Percentiles rank a stretch among this genome's conserved stretches.
These are phyloP conservation scores for Elongisporangium anandrum DNA, from an alignment of 352 stramenopile species.

Conservation along the genomic window DNA sequence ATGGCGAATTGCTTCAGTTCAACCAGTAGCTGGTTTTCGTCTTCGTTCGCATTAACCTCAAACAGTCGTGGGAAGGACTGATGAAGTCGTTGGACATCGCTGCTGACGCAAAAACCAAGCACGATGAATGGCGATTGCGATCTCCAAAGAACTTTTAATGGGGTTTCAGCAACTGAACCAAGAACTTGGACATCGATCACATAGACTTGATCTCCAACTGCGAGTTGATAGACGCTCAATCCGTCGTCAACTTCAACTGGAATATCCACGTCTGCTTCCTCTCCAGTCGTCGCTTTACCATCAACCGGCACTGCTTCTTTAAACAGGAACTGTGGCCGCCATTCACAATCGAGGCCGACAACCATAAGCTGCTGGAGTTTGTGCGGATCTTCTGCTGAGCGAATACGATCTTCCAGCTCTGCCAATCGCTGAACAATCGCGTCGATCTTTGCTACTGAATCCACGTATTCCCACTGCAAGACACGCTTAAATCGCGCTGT, in stretches of 20 bases:
- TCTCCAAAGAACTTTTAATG: slow-evolving; percentile 37
- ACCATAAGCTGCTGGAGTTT: slow-evolving; percentile 15
- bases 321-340: slow-evolving; percentile 42
- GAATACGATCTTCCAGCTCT: slow-evolving; percentile 3
- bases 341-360: slow-evolving; percentile 64
- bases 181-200: slow-evolving; percentile 61
- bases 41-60: neutral
- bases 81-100: slow-evolving; percentile 43
- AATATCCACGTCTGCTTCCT: neutral
- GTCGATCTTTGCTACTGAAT: slow-evolving; percentile 16
- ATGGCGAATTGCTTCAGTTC: slow-evolving; percentile 53
- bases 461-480: slow-evolving; percentile 31
- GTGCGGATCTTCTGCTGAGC: slow-evolving; percentile 4
- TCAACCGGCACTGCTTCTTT: slow-evolving; percentile 7
- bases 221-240: slow-evolving; percentile 53
- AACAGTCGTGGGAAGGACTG: slow-evolving; percentile 42
- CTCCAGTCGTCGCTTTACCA: slow-evolving; percentile 2
- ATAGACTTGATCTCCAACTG: slow-evolving; percentile 32
- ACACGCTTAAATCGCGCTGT: neutral
- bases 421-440: slow-evolving; percentile 18
- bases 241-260: slow-evolving; percentile 15
- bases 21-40: slow-evolving; percentile 19
- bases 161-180: slow-evolving; percentile 21
- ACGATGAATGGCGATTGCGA: slow-evolving; percentile 24
- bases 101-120: slow-evolving; percentile 52